A percentile compares a stretch with the other conserved stretches of the same genome.
Conservation (phyloP, 768 basidiomycete species). For the Leucosporidium scottii region DNA sequence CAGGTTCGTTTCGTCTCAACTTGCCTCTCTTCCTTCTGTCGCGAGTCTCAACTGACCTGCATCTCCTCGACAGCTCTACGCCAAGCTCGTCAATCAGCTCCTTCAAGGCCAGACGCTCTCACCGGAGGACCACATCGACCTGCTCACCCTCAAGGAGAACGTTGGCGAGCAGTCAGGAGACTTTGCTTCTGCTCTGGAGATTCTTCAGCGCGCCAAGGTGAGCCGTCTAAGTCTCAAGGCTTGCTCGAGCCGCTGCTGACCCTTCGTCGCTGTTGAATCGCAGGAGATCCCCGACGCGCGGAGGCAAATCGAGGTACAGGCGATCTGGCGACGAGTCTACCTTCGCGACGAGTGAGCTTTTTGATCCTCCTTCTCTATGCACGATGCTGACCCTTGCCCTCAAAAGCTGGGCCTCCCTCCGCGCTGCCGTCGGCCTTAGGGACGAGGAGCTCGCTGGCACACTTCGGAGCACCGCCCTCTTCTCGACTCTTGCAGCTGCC, state of each 20-base stretch:
- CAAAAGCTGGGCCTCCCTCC: constrained; percentile 67
- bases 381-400: neutral
- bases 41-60: neutral
- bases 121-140: constrained; percentile 73
- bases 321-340: constrained; percentile 81
- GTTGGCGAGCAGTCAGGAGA: constrained; percentile 48
- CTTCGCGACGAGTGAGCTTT: constrained; percentile 71
- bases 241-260: neutral
- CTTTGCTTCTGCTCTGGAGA: constrained; percentile 43
- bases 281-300: constrained; percentile 67
- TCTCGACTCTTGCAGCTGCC: constrained; percentile 51
- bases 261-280: neutral
- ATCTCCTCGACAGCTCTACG: constrained; percentile 54
- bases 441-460: constrained; percentile 68
- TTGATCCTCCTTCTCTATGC: neutral
- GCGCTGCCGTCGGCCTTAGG: constrained; percentile 64
- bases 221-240: neutral
- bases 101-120: constrained; percentile 67
- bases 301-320: constrained; percentile 60
- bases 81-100: constrained; percentile 58
- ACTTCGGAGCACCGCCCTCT: constrained; percentile 68
- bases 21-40: constrained; percentile 41
- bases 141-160: constrained; percentile 80
- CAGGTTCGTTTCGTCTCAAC: constrained; percentile 49
- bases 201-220: constrained; percentile 51